Evolutionary conservation across 108 stramenopile genomes (phyloP), one percentile per base, ranked within the genome.

Genomic region (Skeletonema potamos): DNA sequence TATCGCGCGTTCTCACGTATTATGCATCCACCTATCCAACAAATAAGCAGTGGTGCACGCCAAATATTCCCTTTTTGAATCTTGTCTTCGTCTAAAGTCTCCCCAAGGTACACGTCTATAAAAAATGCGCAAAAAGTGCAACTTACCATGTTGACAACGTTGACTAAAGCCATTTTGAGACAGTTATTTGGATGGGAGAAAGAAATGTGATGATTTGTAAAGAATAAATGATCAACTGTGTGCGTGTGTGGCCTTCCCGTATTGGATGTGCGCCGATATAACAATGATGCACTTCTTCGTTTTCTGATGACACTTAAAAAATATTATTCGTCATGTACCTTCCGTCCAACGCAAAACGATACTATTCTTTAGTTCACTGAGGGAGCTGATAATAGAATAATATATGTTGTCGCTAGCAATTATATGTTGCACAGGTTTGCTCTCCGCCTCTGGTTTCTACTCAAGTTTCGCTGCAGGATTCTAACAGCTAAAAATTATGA

Each of bases 61-160:
- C 39, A 0, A 41, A n/a, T 15, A n/a, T n/a, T 41, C 39, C 15
- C 36, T 12, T 12, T n/a, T 3, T 41, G 15, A 41, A 3, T n/a
- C 2, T 41, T 15, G 39, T 41, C 2, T 41, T 41, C n/a, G 39
- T 41, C 2, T n/a, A 41, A 41, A 2, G 15, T n/a, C 39, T 2
- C 15, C 39, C 39, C 2, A 41, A 3, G 39, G 39, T 15, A 2
- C 39, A 41, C n/a, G 39, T 27, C 18, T n/a, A n/a, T n/a, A 8
- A 9, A 8, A 18, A 33, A 54, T 70, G 11, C 12, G n/a, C 61
- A 32, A 18, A 18, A n/a, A 4, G 69, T 10, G 13, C 26, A 18
- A 82, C 91, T 60, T 82, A 92, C 92, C 92, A 93, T 89, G 54
- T 93, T 87, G 58, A 87, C 84, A 27, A 93, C 86, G 60, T 89